Conservation (phyloP, 1,139 yeast species). For the Hanseniaspora gamundiae region DNA sequence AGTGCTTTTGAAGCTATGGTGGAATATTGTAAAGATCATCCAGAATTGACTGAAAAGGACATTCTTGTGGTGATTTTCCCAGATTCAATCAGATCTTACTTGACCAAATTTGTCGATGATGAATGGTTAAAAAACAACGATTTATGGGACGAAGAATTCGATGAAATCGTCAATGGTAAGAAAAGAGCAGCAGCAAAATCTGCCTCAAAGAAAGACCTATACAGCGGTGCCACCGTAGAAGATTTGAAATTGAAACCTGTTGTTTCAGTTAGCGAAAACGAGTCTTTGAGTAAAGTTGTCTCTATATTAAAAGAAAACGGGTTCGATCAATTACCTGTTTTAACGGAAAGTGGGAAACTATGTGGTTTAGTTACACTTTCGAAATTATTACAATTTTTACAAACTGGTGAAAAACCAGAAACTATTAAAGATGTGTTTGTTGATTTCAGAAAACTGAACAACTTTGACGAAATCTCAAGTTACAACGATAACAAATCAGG, state of each 20-base stretch:
- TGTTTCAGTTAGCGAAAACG: conserved; percentile 55
- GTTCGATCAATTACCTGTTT: conserved; percentile 78
- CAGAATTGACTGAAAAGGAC: conserved; percentile 56
- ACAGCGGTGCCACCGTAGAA: conserved; percentile 49
- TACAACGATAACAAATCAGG: conserved; percentile 51
- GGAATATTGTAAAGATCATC: conserved; percentile 49
- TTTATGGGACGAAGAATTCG: conserved; percentile 39
- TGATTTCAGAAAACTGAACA: conserved; percentile 64
- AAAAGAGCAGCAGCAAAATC: conserved; percentile 25
- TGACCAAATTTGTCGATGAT: conserved; percentile 81
- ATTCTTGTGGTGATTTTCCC: conserved; percentile 76
- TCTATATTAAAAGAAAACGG: conserved; percentile 64
- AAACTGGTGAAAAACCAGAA: conserved; percentile 51
- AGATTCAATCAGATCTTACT: conserved; percentile 77
- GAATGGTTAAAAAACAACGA: conserved; percentile 85
- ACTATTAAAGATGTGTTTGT: conserved; percentile 53
- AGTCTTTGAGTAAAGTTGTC: conserved; percentile 55
- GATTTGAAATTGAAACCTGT: conserved; percentile 75
- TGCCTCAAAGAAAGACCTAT: conserved; percentile 28
- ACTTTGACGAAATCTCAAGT: conserved; percentile 49
- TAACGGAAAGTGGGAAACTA: conserved; percentile 47
- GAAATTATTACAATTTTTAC: conserved; percentile 53
- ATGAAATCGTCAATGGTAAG: conserved; percentile 30
- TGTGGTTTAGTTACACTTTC: conserved; percentile 73
- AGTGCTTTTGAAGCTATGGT: conserved; percentile 75